phyloP scores from a whole-genome alignment of 805 yeast species.

The Candida sanyiensis region DNA sequence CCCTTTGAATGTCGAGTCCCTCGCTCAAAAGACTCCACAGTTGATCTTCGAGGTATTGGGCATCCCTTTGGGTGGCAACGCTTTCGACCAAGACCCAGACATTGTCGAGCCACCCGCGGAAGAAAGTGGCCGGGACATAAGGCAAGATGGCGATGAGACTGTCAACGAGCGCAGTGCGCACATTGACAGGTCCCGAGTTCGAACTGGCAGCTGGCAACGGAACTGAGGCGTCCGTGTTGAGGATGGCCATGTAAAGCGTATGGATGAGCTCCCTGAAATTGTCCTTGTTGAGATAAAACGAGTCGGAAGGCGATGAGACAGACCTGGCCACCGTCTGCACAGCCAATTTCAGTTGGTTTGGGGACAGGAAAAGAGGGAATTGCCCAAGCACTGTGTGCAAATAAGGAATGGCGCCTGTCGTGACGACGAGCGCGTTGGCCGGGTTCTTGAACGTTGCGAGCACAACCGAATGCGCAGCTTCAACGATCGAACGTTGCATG shows the following conservation, averaged over 20 bases:
- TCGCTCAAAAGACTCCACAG: conserved; percentile 55
- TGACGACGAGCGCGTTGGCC: conserved; percentile 19
- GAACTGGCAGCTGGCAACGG: conserved; percentile 17
- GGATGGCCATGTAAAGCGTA: conserved; percentile 37
- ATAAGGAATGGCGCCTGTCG: conserved; percentile 33
- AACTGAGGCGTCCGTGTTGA: conserved; percentile 31
- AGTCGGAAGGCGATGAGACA: conserved; percentile 32
- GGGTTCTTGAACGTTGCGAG: conserved; percentile 29
- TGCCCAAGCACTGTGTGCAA: conserved; percentile 43
- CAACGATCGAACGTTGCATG: conserved; percentile 36
- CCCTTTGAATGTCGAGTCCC: conserved; percentile 51
- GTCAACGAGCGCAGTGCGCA: conserved; percentile 43
- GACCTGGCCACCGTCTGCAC: conserved; percentile 48
- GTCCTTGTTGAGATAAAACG: conserved; percentile 27
- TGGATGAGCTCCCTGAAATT: conserved; percentile 34
- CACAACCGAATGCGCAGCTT: conserved; percentile 60
- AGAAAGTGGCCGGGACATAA: conserved; percentile 38
- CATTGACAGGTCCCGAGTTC: conserved; percentile 27
- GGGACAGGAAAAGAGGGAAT: conserved; percentile 50
- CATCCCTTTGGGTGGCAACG: conserved; percentile 33
- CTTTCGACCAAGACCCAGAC: conserved; percentile 32
- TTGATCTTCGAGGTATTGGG: conserved; percentile 31
- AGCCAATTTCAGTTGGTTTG: conserved; percentile 52
- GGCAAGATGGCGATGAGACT: conserved; percentile 49
- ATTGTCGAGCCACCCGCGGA: conserved; percentile 43